Percentiles rank a stretch among this genome's conserved stretches.
phyloP scores from a whole-genome alignment of 164 flowering plant genomes.

The Taxillus chinensis region DNA sequence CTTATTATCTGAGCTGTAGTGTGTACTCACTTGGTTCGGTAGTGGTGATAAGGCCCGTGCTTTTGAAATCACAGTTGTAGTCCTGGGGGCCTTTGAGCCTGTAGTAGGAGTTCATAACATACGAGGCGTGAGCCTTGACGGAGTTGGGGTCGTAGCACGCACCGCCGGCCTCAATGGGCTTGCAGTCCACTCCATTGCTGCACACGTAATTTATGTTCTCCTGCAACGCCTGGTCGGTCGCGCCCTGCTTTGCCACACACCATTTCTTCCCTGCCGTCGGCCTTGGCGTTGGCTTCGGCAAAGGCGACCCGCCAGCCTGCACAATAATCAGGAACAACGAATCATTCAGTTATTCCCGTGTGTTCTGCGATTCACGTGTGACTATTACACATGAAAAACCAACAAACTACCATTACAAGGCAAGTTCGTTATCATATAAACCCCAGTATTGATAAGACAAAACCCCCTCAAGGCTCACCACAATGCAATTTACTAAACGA shows the following conservation, averaged over 20 bases:
- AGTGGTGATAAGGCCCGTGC: constrained; percentile 39
- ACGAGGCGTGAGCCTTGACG: constrained; percentile 58
- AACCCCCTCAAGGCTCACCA: no score
- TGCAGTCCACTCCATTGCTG: constrained; percentile 53
- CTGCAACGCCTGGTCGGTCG: constrained; percentile 41
- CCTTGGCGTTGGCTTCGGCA: constrained; percentile 4
- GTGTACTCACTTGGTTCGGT: constrained; percentile 58
- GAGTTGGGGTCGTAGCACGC: constrained; percentile 59
- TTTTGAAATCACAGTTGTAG: constrained; percentile 56
- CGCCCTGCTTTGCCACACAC: constrained; percentile 62
- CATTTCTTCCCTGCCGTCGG: constrained; percentile 24
- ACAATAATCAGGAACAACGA: no score
- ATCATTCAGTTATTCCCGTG: no score
- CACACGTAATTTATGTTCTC: constrained; percentile 70
- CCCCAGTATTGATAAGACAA: no score
- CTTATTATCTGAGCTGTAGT: no score
- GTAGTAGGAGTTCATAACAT: constrained; percentile 73
- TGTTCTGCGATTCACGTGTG: no score
- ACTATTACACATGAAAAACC: no score
- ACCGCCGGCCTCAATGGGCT: constrained; percentile 66
- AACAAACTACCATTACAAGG: no score
- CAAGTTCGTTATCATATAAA: no score
- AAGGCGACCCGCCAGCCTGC: no score
- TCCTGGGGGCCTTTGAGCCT: constrained; percentile 45
- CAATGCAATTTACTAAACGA: no score